A percentile compares a stretch with the other conserved stretches of the same genome.
These are phyloP conservation scores for Polygonum aviculare DNA, from an alignment of 148 eudicot genomes.

Conservation along the genomic window DNA sequence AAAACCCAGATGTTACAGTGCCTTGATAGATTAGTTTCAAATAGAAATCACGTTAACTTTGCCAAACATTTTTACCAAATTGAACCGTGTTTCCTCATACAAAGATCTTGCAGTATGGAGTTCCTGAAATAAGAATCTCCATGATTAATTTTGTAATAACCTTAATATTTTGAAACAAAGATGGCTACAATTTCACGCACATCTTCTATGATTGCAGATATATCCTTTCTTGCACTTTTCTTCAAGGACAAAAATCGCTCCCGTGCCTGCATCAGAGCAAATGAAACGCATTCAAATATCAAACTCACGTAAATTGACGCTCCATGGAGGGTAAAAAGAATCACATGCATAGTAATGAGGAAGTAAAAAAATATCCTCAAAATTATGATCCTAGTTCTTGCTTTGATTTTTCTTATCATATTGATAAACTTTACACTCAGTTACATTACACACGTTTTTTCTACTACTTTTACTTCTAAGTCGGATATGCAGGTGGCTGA, in stretches of 20 bases:
- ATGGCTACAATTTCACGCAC: slow-evolving; percentile 30
- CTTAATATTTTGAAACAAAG: slow-evolving; percentile 10
- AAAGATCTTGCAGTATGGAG: slow-evolving; percentile 65
- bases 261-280: slow-evolving; percentile 42
- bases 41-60: background rate
- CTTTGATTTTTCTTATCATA: background rate
- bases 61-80: slow-evolving; percentile 44
- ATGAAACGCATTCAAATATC: background rate
- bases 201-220: slow-evolving; percentile 65
- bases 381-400: background rate
- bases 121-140: slow-evolving; percentile 77
- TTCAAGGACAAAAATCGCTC: slow-evolving; percentile 73
- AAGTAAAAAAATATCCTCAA: background rate
- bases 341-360: background rate
- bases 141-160: slow-evolving; percentile 49
- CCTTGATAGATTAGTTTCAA: background rate
- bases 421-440: background rate
- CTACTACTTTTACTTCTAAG: background rate
- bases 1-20: background rate
- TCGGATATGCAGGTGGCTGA: background rate
- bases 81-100: slow-evolving; percentile 84
- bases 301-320: background rate
- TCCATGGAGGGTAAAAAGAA: background rate
- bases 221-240: slow-evolving; percentile 67
- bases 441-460: background rate